phyloP scores from a whole-genome alignment of 441 rosid genomes.

The Croton laevigatus region DNA sequence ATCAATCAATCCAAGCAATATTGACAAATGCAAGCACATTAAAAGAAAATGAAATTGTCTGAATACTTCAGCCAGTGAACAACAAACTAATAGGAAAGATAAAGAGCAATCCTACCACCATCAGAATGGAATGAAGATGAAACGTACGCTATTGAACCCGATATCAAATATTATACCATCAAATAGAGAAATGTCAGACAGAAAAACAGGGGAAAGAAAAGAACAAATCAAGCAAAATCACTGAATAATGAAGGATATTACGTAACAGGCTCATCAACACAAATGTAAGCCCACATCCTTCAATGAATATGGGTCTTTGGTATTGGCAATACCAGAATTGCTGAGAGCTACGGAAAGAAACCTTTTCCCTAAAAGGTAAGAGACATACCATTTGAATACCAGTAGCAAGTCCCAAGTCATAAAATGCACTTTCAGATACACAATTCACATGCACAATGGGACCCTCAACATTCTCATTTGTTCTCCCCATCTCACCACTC shows the following conservation, averaged over 20 bases:
- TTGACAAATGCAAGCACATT: no score
- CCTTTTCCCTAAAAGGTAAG: slow-evolving; percentile 2
- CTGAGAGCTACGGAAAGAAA: not conserved
- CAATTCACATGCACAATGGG: slow-evolving; percentile 75
- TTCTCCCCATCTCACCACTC: slow-evolving; percentile 21
- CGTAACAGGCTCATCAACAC: not conserved
- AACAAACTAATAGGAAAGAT: not conserved
- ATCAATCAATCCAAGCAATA: not conserved
- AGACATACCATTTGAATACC: slow-evolving; percentile 56
- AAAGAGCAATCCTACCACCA: not conserved
- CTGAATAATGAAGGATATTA: not conserved
- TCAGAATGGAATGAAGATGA: not conserved
- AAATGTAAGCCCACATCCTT: not conserved
- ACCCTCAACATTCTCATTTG: slow-evolving; percentile 37
- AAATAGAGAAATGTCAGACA: not conserved
- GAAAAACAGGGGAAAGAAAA: not conserved
- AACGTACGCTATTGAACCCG: not conserved
- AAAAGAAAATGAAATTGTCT: not conserved
- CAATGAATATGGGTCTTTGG: not conserved
- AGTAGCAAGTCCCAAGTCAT: slow-evolving; percentile 50
- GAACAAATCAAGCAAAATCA: not conserved
- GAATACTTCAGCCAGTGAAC: not conserved
- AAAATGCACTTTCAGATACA: slow-evolving; percentile 44
- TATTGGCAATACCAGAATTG: not conserved
- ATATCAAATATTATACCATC: not conserved